Evolutionary conservation across 495 filamentous ascomycete genomes (phyloP), one percentile per base, ranked within the genome.

Genomic region (Aspergillus ellipticus): DNA sequence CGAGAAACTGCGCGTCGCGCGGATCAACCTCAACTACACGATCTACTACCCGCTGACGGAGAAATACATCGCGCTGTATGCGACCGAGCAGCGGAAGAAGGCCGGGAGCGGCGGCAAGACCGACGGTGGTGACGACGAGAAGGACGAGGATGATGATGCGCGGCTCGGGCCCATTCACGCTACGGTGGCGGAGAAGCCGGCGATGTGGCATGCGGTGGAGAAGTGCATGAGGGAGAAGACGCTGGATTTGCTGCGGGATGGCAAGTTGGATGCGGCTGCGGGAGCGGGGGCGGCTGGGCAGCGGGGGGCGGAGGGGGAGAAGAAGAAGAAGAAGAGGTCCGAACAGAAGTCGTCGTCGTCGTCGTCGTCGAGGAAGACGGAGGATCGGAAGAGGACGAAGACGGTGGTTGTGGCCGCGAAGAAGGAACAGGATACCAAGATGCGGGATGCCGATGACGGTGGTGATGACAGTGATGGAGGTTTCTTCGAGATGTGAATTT

Each of bases 11-110:
- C 86, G 92, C 58, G 71, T 72, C 13, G 86, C 88, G 6, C 81
- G 88, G 55, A 83, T 97, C 15, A 91, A 96, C 63, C 70, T 93
- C 53, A 90, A 92, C 64, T 98, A 98, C 64, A 84, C 90, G 0
- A 80, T 87, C 42, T 92, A 89, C 72, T 91, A 83, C 63, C 94
- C 94, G 5, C 82, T 90, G 39, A 77, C 81, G 55, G 84, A 90
- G 64, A 83, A 85, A 58, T 98, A 98, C 72, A 74, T 88, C 53
- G 84, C 89, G 17, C 73, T 97, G 5, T 97, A 89, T 63, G 79
- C 82, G 8, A 78, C 73, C 39, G 68, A 70, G 33, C 68, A 70
- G 49, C 66, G 60, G 37, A 62, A 62, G 21, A 56, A 66, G 15
- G 54, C 64, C n/a, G 21, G 51, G 5, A 54, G 15, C 4, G 56